Evolutionary conservation across 2,329 filamentous ascomycete genomes (phyloP), one percentile per base, ranked within the genome.

Genomic region (Clonostachys chloroleuca): DNA sequence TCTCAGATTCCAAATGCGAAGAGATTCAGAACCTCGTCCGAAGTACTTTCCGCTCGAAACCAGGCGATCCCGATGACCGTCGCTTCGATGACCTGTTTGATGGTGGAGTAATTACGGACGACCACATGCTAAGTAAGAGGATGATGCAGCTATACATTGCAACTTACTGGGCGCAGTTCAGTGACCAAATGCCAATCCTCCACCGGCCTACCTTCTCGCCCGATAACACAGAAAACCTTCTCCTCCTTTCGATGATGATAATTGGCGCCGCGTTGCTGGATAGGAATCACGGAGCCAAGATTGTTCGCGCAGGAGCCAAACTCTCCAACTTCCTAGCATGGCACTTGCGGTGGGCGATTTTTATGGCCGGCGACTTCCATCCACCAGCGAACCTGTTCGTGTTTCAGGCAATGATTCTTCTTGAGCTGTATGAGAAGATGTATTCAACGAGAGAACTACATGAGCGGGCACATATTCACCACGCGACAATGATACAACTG

Each of bases 381-480:
- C 92, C 94, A 2, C 92, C 94, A 0, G 92, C 92, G 9, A 96
- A 95, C 66, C 70, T 99, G 8, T 99, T 92, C 92, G 83, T 96
- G 1, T 97, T 97, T 69, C 94, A 97, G 63, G 86, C 92, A 2
- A 71, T 97, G 45, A 74, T 97, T 5, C 76, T 97, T 6, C 76
- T 97, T 12, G 94, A 99, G 63, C 72, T 96, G 1, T 97, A 95
- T 59, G 94, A 99, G 70, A 99, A 99, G 74, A 94, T 96, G 87
- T 97, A 92, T 64, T 94, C 91, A 37, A 96, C 92, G 1, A 81
- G 92, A 53, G 86, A 89, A 49, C 73, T 97, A 34, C 94, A 99
- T 65, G 94, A 99, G 67, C 80, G 94, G 54, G 92, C 92, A 2
- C 92, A 97, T 57, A 96, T 97, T 42, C 92, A 97, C 59, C 94